Conservation (phyloP, 176 grass and related monocot genomes). For the Luzula sylvatica region DNA sequence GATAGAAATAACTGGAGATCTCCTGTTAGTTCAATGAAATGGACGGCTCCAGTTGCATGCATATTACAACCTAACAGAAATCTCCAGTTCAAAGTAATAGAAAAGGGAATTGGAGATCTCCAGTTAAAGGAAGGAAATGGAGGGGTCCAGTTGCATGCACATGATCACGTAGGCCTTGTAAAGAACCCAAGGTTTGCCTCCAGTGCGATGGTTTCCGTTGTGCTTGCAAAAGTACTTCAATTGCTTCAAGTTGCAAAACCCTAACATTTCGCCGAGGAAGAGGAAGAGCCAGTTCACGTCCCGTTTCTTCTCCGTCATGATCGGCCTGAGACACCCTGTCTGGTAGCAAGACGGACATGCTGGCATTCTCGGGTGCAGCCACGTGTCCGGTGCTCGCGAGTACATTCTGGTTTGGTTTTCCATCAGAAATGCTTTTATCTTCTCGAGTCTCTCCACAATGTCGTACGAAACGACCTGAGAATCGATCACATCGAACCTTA, state of each 20-base stretch:
- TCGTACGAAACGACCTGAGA: neutral
- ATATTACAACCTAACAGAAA: neutral
- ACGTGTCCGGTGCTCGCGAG: conserved; percentile 1
- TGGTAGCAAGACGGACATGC: neutral
- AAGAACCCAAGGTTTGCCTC: conserved; percentile 2
- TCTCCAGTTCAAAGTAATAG: too few relatives aligned
- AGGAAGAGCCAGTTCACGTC: conserved; percentile 15
- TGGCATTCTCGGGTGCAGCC: neutral
- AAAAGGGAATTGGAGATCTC: too few relatives aligned
- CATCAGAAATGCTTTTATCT: neutral
- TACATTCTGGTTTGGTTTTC: neutral
- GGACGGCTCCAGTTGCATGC: neutral
- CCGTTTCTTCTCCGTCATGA: neutral
- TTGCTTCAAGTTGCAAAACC: conserved; percentile 2
- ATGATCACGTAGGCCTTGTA: neutral
- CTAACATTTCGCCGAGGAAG: neutral
- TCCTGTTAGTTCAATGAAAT: neutral
- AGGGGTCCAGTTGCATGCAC: conserved; percentile 2
- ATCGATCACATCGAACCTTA: too few relatives aligned
- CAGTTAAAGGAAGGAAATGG: neutral
- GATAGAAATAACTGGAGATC: too few relatives aligned
- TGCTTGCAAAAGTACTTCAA: conserved; percentile 22
- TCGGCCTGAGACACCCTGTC: neutral
- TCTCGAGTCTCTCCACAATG: neutral
- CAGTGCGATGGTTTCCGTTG: conserved; percentile 3